These are phyloP conservation scores for Parascedosporium putredinis DNA, from an alignment of 2,329 filamentous ascomycete species.

Conservation along the genomic window DNA sequence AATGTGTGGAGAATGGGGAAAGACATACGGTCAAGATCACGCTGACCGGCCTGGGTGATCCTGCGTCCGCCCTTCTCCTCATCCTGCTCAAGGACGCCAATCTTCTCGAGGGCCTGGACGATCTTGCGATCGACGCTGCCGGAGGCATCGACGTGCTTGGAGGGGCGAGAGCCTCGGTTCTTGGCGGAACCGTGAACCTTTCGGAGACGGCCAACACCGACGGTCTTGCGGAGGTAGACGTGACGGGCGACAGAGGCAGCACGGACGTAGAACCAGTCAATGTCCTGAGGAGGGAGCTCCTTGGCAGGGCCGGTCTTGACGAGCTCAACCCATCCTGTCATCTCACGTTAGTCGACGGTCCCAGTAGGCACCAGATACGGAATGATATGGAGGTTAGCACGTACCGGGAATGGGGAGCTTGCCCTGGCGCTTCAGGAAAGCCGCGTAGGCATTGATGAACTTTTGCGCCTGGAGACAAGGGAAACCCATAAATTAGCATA, in stretches of 20 bases:
- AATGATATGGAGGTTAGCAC: slow-evolving; percentile 20
- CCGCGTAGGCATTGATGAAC: slow-evolving; percentile 78
- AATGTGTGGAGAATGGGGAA: background rate
- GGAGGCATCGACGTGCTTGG: slow-evolving; percentile 90
- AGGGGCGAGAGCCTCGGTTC: slow-evolving; percentile 89
- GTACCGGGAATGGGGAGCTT: slow-evolving; percentile 84
- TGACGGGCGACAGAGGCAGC: slow-evolving; percentile 93
- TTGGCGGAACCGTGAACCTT: slow-evolving; percentile 94
- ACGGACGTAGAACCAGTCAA: slow-evolving; percentile 92
- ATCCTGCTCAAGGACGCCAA: slow-evolving; percentile 92
- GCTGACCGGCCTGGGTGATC: slow-evolving; percentile 96
- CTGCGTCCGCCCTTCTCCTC: slow-evolving; percentile 98
- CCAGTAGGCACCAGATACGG: slow-evolving; percentile 5
- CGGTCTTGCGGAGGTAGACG: slow-evolving; percentile 98
- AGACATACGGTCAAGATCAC: slow-evolving; percentile 81
- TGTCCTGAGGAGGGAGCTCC: slow-evolving; percentile 95
- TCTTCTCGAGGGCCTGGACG: slow-evolving; percentile 97
- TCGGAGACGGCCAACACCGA: slow-evolving; percentile 94
- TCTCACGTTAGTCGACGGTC: slow-evolving; percentile 2
- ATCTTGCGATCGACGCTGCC: slow-evolving; percentile 96
- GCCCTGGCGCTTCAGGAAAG: slow-evolving; percentile 89
- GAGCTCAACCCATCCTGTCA: slow-evolving; percentile 90
- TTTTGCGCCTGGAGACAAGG: slow-evolving; percentile 60
- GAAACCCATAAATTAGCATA: slow-evolving; percentile 49
- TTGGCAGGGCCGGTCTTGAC: slow-evolving; percentile 97